These are phyloP conservation scores for Trypanosomatidae sp. DNA, from an alignment of 208 protist species.

Conservation along the genomic window DNA sequence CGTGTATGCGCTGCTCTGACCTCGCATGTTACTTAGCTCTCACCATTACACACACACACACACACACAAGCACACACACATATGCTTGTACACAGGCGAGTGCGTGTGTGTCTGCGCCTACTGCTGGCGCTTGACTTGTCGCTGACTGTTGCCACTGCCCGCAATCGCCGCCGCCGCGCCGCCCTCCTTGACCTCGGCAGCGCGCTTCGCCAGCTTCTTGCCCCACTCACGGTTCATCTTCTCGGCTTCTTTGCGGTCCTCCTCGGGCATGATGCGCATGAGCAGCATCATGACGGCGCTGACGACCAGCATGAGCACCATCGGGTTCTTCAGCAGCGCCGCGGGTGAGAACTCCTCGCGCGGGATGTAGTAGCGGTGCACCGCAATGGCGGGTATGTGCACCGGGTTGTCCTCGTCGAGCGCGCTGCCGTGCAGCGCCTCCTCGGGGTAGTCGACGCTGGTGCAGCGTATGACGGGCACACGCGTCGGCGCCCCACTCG, in stretches of 20 bases:
- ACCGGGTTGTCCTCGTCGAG: slow-evolving; percentile 51
- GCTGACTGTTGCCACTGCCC: too few relatives aligned
- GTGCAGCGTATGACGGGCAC: slow-evolving; percentile 40
- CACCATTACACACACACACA: too few relatives aligned
- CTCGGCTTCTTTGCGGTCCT: slow-evolving; percentile 54
- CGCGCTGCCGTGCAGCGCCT: slow-evolving; percentile 43
- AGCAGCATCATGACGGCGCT: slow-evolving; percentile 37
- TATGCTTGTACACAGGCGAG: too few relatives aligned
- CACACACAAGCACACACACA: too few relatives aligned
- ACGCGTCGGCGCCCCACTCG: background rate
- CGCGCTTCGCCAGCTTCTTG: slow-evolving; percentile 25
- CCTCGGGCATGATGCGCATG: slow-evolving; percentile 69
- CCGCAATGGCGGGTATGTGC: slow-evolving; percentile 28
- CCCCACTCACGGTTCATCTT: slow-evolving; percentile 48
- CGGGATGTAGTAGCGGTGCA: slow-evolving; percentile 62
- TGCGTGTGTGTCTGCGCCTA: too few relatives aligned
- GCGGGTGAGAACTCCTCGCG: slow-evolving; percentile 53
- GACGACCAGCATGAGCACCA: slow-evolving; percentile 74
- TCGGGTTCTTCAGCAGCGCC: slow-evolving; percentile 58
- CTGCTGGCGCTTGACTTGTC: too few relatives aligned
- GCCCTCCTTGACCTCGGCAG: too few relatives aligned
- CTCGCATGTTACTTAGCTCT: too few relatives aligned
- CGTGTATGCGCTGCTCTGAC: too few relatives aligned
- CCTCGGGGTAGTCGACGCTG: slow-evolving; percentile 48
- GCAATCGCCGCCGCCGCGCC: too few relatives aligned